Conservation (phyloP, 2,329 filamentous ascomycete genomes). For the Alternaria atra region DNA sequence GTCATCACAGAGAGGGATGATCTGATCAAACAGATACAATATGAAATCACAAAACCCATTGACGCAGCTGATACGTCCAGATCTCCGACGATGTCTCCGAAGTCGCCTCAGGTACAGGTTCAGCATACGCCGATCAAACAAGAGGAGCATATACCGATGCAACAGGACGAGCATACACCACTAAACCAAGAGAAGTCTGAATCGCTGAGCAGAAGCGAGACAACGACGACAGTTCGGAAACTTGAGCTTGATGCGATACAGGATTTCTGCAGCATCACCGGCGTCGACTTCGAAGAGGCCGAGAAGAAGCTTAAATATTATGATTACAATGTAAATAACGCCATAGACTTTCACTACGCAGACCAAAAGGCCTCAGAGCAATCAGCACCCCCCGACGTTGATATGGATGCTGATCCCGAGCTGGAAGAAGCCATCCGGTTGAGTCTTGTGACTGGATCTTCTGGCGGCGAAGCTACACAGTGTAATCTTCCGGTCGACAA, state of each 20-base stretch:
- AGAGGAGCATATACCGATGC: not conserved
- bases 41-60: slow-evolving; percentile 7
- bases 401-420: not conserved
- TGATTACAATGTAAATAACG: not conserved
- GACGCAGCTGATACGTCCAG: not conserved
- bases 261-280: not conserved
- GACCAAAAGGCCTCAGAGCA: not conserved
- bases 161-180: not conserved
- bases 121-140: not conserved
- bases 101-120: not conserved
- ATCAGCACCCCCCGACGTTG: no score
- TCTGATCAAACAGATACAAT: slow-evolving; percentile 1
- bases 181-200: not conserved
- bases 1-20: not conserved
- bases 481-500: not conserved
- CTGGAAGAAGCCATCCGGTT: not conserved
- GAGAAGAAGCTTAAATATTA: not conserved
- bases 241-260: not conserved
- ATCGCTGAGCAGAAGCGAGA: not conserved
- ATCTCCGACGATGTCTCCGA: not conserved
- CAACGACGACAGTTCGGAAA: not conserved
- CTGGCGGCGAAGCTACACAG: not conserved
- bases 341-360: not conserved
- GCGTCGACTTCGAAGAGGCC: not conserved
- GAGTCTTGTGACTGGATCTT: not conserved